Percentiles rank a stretch among this genome's conserved stretches.
phyloP scores from a whole-genome alignment of 805 yeast species.

The Metschnikowia vanudenii region DNA sequence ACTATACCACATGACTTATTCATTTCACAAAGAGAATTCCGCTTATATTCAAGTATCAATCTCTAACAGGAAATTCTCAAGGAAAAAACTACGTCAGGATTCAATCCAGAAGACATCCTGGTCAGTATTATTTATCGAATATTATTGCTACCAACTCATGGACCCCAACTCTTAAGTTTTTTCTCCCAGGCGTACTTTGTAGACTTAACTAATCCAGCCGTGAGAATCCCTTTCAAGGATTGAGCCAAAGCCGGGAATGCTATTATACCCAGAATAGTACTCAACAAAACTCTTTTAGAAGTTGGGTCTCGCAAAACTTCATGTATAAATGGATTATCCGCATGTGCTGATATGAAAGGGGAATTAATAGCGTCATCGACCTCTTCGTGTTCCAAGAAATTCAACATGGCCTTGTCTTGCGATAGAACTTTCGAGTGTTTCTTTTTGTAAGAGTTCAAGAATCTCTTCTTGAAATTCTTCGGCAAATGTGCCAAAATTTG shows the following conservation, averaged over 20 bases:
- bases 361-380: not conserved
- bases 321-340: not conserved
- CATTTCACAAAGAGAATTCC: too few relatives aligned
- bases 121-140: not conserved
- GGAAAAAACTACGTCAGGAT: too few relatives aligned
- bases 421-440: slow-evolving; percentile 7
- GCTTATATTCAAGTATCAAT: too few relatives aligned
- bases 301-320: slow-evolving; percentile 4
- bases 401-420: not conserved
- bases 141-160: not conserved
- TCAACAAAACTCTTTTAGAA: slow-evolving; percentile 32
- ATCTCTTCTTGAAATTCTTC: slow-evolving; percentile 10
- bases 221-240: slow-evolving; percentile 75
- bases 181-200: slow-evolving; percentile 77
- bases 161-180: slow-evolving; percentile 27
- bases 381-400: not conserved
- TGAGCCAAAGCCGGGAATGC: slow-evolving; percentile 68
- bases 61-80: too few relatives aligned
- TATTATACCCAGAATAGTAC: slow-evolving; percentile 48
- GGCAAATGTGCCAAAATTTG: slow-evolving; percentile 13
- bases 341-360: not conserved
- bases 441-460: slow-evolving; percentile 9
- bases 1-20: too few relatives aligned
- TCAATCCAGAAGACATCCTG: not conserved
- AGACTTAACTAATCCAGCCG: slow-evolving; percentile 79